Percentiles rank a stretch among this genome's conserved stretches.
These are phyloP conservation scores for Amylocarpus encephaloides DNA, from an alignment of 2,329 filamentous ascomycete genomes.

Conservation along the genomic window DNA sequence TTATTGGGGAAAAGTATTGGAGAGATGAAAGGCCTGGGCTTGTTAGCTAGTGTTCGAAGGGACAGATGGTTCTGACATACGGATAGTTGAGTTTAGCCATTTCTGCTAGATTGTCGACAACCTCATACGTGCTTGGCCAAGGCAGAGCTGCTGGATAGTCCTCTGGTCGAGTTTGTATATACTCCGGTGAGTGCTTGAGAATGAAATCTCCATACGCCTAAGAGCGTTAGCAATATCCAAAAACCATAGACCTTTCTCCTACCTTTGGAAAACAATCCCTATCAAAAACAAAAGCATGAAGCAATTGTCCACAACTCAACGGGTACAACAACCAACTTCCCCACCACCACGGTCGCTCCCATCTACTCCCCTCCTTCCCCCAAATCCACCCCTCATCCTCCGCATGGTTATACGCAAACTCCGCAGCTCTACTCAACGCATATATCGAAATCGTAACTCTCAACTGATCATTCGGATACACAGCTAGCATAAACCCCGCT, in stretches of 20 bases:
- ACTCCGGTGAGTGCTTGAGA: constrained; percentile 64
- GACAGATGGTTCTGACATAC: constrained; percentile 40
- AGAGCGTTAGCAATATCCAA: constrained; percentile 7
- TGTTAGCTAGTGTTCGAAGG: constrained; percentile 17
- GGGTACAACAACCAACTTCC: constrained; percentile 80
- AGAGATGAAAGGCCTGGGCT: constrained; percentile 63
- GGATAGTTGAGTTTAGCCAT: constrained; percentile 83
- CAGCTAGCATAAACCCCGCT: constrained; percentile 74
- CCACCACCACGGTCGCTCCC: constrained; percentile 72
- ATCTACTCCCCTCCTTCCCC: constrained; percentile 48
- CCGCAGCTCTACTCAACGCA: constrained; percentile 70
- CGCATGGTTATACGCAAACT: constrained; percentile 79
- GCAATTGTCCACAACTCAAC: constrained; percentile 66
- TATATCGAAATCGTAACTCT: constrained; percentile 80
- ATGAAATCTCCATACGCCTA: constrained; percentile 57
- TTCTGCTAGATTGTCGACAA: constrained; percentile 73
- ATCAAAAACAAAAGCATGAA: constrained; percentile 73
- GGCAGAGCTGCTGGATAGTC: constrained; percentile 58
- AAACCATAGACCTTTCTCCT: constrained; percentile 31
- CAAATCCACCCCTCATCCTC: constrained; percentile 67
- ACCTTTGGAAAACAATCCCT: constrained; percentile 64
- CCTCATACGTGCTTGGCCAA: constrained; percentile 71
- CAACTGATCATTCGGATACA: constrained; percentile 63
- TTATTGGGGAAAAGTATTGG: constrained; percentile 79
- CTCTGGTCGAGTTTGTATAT: constrained; percentile 66